Evolutionary conservation across 352 stramenopile genomes (phyloP), one percentile per base, ranked within the genome.

Genomic region (Globisporangium cystogenes): DNA sequence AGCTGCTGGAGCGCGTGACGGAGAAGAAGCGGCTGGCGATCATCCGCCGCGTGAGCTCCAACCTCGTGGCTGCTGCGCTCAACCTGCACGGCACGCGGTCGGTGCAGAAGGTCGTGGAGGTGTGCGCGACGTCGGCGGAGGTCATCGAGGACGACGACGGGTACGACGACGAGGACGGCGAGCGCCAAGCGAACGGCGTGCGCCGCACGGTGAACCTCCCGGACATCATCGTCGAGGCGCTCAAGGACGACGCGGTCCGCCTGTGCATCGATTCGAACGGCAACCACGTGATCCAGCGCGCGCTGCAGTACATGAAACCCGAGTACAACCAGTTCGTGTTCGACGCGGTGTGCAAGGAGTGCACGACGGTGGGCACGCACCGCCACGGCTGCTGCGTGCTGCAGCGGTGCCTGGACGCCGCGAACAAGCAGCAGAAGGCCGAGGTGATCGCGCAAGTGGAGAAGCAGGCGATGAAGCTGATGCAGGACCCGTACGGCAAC

Each of bases 61-160:
- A 97, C 51, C 80, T 99, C 33, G 95, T 99, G 6, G 94, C 96
- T 51, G 96, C 95, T 16, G 96, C 96, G 65, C 76, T 99, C 53
- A 99, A 99, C 68, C 70, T 99, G 52, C 97, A 99, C 74, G 97
- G 97, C 31, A 99, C 97, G 43, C 78, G 97, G 24, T 98, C 93
- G 51, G 97, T 99, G 47, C 97, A 99, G 68, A 98, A 98, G 70
- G 92, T 99, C 51, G 96, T 99, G 16, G 96, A 99, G 68, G 84
- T 99, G 37, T 91, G 80, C 87, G 94, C 78, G 62, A 95, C 59
- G 49, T 92, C 62, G 60, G 82, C 72, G 46, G 83, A 80, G 51
- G 77, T 77, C 31, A 58, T 87, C 35, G 73, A 83, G 27, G 64
- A 82, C 8, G 64, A 73, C 1, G 70, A 72, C 3, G 74, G 82